A percentile compares a stretch with the other conserved stretches of the same genome.
Evolutionary conservation across 2,329 filamentous ascomycete genomes (phyloP).

Genomic region (Fusarium phyllophilum): DNA sequence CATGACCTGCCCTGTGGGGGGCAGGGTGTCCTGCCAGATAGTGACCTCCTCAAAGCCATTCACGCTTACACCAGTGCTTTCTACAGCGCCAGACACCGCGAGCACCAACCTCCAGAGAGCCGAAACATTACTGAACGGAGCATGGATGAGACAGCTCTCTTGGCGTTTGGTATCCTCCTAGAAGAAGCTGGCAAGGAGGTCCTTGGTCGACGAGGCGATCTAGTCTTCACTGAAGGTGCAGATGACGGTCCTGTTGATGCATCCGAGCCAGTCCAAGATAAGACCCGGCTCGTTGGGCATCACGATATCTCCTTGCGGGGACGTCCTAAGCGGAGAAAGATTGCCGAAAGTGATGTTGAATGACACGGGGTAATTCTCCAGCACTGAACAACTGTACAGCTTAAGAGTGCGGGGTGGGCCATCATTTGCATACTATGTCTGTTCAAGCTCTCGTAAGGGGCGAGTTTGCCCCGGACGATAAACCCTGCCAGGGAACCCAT

Average conservation of each 20-base stretch:
- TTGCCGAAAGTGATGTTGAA: constrained; percentile 32
- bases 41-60: constrained; percentile 74
- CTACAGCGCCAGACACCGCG: constrained; percentile 60
- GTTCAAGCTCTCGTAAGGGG: constrained; percentile 12
- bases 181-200: constrained; percentile 73
- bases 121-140: constrained; percentile 63
- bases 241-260: constrained; percentile 26
- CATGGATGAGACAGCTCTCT: constrained; percentile 81
- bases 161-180: constrained; percentile 78
- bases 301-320: constrained; percentile 38
- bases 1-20: constrained; percentile 60
- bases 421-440: not conserved
- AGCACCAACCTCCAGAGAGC: constrained; percentile 27
- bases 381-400: not conserved
- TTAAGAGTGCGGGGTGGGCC: not conserved
- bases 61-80: constrained; percentile 75
- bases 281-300: constrained; percentile 39
- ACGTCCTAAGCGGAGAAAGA: constrained; percentile 49
- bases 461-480: constrained; percentile 15
- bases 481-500: constrained; percentile 11
- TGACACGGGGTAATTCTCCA: constrained; percentile 1
- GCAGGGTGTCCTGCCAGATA: constrained; percentile 68
- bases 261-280: constrained; percentile 30
- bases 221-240: constrained; percentile 74
- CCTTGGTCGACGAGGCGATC: constrained; percentile 72